Evolutionary conservation across 2,329 filamentous ascomycete species (phyloP).

Genomic region (Phaeosphaeria sp.): DNA sequence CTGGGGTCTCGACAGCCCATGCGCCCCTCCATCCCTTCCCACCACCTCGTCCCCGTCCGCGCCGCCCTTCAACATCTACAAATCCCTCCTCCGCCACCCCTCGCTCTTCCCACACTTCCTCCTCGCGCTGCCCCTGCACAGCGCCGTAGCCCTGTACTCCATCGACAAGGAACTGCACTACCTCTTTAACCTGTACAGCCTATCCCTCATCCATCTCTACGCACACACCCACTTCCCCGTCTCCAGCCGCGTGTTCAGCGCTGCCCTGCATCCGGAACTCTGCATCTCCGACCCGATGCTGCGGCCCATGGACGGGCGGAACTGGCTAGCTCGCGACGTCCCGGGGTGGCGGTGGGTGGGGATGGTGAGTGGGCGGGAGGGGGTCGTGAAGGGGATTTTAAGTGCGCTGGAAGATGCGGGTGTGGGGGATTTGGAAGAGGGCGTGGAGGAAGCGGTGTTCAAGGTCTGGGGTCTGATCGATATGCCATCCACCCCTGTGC

Average conservation of each 20-base stretch:
- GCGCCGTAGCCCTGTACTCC: constrained; percentile 42
- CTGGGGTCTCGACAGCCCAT: constrained; percentile 24
- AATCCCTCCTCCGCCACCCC: constrained; percentile 42
- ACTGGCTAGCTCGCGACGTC: constrained; percentile 50
- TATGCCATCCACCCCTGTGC: constrained; percentile 62
- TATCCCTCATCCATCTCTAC: constrained; percentile 62
- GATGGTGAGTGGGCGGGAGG: constrained; percentile 61
- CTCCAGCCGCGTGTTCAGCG: constrained; percentile 66
- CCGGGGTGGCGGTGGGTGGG: constrained; percentile 72
- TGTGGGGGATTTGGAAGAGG: constrained; percentile 61
- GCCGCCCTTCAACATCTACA: constrained; percentile 42
- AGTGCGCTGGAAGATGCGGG: no score
- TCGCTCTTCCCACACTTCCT: constrained; percentile 47
- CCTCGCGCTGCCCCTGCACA: constrained; percentile 27
- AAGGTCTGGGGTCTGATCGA: constrained; percentile 80
- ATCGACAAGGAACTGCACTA: constrained; percentile 51
- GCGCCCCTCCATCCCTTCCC: neutral
- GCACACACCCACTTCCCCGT: constrained; percentile 62
- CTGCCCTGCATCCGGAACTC: constrained; percentile 63
- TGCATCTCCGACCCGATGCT: constrained; percentile 67
- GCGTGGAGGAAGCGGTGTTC: constrained; percentile 57
- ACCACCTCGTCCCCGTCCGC: neutral
- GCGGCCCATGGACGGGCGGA: constrained; percentile 50
- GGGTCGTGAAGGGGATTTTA: constrained; percentile 63
- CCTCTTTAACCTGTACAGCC: constrained; percentile 59